Base-by-base conservation (phyloP, 1,284 basidiomycete genomes). In the Earliella scabrosa region DNA sequence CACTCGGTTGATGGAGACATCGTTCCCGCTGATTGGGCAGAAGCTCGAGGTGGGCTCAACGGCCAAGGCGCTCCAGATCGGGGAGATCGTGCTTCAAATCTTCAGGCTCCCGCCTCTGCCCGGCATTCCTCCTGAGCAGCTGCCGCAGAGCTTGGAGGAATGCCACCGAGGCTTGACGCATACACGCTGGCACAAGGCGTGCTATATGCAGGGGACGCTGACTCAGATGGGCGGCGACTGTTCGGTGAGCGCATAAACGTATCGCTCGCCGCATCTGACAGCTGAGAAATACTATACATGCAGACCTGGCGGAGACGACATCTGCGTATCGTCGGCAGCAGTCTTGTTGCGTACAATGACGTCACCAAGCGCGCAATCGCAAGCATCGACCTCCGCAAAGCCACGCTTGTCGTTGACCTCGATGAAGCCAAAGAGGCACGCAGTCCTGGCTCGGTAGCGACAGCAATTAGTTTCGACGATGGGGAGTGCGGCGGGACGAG, bases 161-260 rank as follows among this genome's bases (percentile, higher is more conserved):
- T 95, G 93, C 66, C 82, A 90, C 65, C 82, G 90, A n/a, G 95
- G 96, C 0, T 77, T 99, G 66, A 78, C 92, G 55, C 87, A 95
- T 66, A 87, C 94, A 55, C 86, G 87, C 39, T 97, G 95, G 95
- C 94, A 97, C 70, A 93, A 95, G 74, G 83, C 90, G 55, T 91
- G 91, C 45, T 95, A 96, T 70, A 92, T 91, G 73, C 90, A 96
- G 71, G 95, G 96, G n/a, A 88, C 87, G 0, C 73, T 99, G 66
- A 99, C 97, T 13, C 97, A 99, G 76, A 85, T 84, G 58, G 97
- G 97, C 4, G 97, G 95, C n/a, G 97, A 97, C 73, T 97, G 95
- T 69, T 82, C 76, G 56, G 95, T 96, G 72, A 71, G 51, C 65
- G 18, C 32, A 21, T 67, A 61, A 68, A 63, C 27, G 53, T 56